These are phyloP conservation scores for Chytriomyces sp. DNA, from an alignment of 192 early-diverging fungal genomes.

Conservation along the genomic window DNA sequence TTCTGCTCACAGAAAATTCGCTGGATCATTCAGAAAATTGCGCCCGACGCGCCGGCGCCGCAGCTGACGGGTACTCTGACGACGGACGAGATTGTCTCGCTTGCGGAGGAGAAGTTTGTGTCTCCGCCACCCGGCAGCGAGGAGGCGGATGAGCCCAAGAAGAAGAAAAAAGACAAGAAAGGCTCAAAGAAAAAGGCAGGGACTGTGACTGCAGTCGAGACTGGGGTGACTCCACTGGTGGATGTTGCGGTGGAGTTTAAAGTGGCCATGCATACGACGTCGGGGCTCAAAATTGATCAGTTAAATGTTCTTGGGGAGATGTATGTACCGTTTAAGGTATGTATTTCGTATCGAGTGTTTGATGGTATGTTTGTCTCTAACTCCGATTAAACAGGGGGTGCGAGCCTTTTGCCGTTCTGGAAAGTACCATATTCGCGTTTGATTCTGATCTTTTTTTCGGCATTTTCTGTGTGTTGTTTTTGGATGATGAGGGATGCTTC, in stretches of 20 bases:
- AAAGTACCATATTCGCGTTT: conserved; percentile 24
- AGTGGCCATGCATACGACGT: conserved; percentile 69
- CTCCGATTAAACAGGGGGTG: neutral
- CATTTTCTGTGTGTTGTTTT: too few relatives aligned
- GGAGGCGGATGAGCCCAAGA: neutral
- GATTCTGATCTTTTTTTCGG: too few relatives aligned
- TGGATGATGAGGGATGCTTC: too few relatives aligned
- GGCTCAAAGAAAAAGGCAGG: neutral
- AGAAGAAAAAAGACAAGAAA: neutral
- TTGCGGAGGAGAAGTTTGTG: neutral
- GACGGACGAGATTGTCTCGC: conserved; percentile 21
- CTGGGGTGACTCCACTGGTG: conserved; percentile 26
- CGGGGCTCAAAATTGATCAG: conserved; percentile 73
- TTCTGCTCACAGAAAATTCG: conserved; percentile 43
- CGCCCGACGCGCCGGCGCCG: conserved; percentile 58
- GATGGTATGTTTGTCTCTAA: neutral
- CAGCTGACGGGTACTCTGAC: conserved; percentile 61
- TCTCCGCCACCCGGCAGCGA: conserved; percentile 7
- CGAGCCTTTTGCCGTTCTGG: conserved; percentile 24
- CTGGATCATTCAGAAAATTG: conserved; percentile 72
- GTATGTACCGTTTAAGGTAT: conserved; percentile 79
- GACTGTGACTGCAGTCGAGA: neutral
- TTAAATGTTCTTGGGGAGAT: conserved; percentile 71
- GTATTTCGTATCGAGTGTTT: neutral
- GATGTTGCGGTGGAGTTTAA: conserved; percentile 65